phyloP scores from a whole-genome alignment of 805 yeast genomes.

The Saccharomycopsis vini region DNA sequence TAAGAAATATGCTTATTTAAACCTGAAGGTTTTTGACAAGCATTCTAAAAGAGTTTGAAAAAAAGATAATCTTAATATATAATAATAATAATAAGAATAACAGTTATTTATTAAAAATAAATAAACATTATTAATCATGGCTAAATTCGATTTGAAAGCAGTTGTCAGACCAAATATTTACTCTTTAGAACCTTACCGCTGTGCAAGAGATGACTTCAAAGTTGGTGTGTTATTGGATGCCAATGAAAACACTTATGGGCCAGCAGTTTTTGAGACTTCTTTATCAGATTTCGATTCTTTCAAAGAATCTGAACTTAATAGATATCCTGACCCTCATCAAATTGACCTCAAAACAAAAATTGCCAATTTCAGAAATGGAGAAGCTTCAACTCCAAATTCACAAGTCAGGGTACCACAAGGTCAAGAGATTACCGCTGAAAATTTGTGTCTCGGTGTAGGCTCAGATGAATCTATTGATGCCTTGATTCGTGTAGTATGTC shows the following conservation, averaged over 20 bases:
- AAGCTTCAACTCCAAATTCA: conserved; percentile 23
- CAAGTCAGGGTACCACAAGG: conserved; percentile 22
- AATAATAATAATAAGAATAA: too few species aligned
- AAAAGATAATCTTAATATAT: too few species aligned
- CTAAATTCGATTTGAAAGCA: conserved; percentile 22
- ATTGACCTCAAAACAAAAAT: conserved; percentile 61
- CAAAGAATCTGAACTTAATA: conserved; percentile 46
- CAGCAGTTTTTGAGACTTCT: conserved; percentile 46
- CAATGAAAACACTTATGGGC: conserved; percentile 92
- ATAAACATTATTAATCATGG: too few species aligned
- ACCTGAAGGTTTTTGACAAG: too few species aligned
- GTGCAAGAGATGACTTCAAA: conserved; percentile 93
- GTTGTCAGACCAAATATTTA: conserved; percentile 81
- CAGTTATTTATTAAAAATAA: too few species aligned
- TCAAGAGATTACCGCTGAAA: conserved; percentile 38
- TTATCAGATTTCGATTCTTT: neutral
- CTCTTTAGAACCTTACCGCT: conserved; percentile 80
- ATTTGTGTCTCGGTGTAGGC: conserved; percentile 90
- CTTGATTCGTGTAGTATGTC: conserved; percentile 72
- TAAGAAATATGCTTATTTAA: too few species aligned
- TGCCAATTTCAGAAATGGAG: conserved; percentile 59
- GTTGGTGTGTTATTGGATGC: conserved; percentile 89
- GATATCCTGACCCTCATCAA: conserved; percentile 98
- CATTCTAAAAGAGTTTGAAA: too few species aligned
- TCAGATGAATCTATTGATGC: conserved; percentile 94